These are phyloP conservation scores for Thraustochytrium aureum DNA, from an alignment of 352 stramenopile species.

Conservation along the genomic window DNA sequence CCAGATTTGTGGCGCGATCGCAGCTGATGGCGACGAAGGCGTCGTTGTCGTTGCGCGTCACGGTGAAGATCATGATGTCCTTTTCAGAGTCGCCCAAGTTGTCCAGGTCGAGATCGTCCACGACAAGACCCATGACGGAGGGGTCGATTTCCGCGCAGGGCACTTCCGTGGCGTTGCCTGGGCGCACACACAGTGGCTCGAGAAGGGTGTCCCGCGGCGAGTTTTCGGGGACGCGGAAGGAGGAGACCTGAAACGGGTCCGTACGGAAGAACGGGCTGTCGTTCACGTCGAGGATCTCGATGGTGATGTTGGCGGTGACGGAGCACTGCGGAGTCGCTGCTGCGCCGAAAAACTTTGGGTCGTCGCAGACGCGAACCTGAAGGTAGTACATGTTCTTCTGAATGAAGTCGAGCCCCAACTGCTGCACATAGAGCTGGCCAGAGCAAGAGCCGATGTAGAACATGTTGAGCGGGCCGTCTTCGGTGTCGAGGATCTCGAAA, in stretches of 20 bases:
- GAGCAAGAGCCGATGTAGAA: slow-evolving; percentile 54
- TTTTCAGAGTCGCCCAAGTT: not conserved
- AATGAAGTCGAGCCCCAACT: slow-evolving; percentile 29
- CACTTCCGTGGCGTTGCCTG: not conserved
- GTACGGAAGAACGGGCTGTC: slow-evolving; percentile 5
- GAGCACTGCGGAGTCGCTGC: not conserved
- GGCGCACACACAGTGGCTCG: not conserved
- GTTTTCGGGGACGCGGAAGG: slow-evolving; percentile 46
- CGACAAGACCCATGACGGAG: not conserved
- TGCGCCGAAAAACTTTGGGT: slow-evolving; percentile 33
- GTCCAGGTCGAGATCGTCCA: slow-evolving; percentile 34
- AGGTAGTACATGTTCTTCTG: slow-evolving; percentile 10
- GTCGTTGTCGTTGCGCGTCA: slow-evolving; percentile 16
- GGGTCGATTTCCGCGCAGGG: slow-evolving; percentile 6
- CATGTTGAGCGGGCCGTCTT: not conserved
- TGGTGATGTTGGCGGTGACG: slow-evolving; percentile 32
- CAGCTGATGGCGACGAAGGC: slow-evolving; percentile 6
- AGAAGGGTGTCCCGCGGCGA: slow-evolving; percentile 31
- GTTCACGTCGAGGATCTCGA: slow-evolving; percentile 35
- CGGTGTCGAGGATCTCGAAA: slow-evolving; percentile 42
- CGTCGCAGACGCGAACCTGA: slow-evolving; percentile 8
- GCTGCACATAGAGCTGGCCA: slow-evolving; percentile 39
- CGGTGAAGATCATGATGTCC: slow-evolving; percentile 25
- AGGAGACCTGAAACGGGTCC: not conserved
- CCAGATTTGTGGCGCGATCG: slow-evolving; percentile 23